These are phyloP conservation scores for Aspergillus glaucus DNA, from an alignment of 2,329 filamentous ascomycete genomes.

Conservation along the genomic window DNA sequence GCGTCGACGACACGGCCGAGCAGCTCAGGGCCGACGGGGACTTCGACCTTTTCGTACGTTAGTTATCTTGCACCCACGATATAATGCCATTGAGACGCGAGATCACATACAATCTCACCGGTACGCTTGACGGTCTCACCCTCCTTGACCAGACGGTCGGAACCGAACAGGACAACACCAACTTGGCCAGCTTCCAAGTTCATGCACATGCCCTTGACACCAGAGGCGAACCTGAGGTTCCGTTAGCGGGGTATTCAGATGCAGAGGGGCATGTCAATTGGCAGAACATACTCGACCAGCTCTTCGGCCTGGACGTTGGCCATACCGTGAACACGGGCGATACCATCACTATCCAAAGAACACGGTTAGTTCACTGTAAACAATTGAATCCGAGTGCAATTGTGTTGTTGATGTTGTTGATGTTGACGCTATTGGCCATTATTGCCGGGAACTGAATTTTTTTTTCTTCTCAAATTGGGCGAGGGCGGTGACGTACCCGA, in stretches of 20 bases:
- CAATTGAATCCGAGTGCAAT: constrained; percentile 3
- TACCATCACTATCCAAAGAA: constrained; percentile 78
- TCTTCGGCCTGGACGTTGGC: constrained; percentile 99
- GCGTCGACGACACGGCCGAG: constrained; percentile 98
- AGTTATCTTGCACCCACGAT: not conserved
- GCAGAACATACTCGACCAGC: constrained; percentile 85
- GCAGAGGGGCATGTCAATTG: constrained; percentile 10
- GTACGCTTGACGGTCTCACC: constrained; percentile 99
- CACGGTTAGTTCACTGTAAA: constrained; percentile 10
- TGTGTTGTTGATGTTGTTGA: constrained; percentile 23
- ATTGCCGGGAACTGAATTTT: constrained; percentile 23
- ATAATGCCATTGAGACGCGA: not conserved
- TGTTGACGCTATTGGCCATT: constrained; percentile 13
- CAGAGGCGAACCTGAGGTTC: constrained; percentile 79
- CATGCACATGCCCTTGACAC: constrained; percentile 99
- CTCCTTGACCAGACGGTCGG: constrained; percentile 99
- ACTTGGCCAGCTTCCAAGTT: constrained; percentile 99
- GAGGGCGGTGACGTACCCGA: constrained; percentile 68
- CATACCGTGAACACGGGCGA: constrained; percentile 99
- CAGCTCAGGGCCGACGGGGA: constrained; percentile 85
- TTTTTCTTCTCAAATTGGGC: constrained; percentile 6
- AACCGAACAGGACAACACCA: constrained; percentile 99
- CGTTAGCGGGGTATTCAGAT: constrained; percentile 19
- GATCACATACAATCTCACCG: constrained; percentile 82
- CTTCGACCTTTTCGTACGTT: constrained; percentile 65